A percentile compares a stretch with the other conserved stretches of the same genome.
Conservation (phyloP, 148 eudicot genomes). For the Agrostemma githago region DNA sequence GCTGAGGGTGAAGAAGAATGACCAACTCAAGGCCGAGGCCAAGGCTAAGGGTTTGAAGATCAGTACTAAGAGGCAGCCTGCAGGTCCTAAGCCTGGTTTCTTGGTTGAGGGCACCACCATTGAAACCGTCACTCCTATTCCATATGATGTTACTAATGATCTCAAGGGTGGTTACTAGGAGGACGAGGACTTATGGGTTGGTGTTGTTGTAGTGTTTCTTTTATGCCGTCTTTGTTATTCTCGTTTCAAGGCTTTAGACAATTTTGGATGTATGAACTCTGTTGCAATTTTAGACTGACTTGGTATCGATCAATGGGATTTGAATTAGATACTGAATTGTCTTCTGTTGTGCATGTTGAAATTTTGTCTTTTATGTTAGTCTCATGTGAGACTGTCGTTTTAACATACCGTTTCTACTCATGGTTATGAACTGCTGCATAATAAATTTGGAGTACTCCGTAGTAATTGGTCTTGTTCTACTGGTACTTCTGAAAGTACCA, state of each 20-base stretch:
- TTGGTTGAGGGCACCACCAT: conserved; percentile 56
- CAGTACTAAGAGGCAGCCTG: conserved; percentile 65
- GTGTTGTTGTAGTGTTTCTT: neutral
- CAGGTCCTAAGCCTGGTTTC: conserved; percentile 61
- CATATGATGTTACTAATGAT: conserved; percentile 63
- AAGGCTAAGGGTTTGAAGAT: conserved; percentile 50
- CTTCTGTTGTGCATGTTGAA: no score
- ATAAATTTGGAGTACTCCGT: no score
- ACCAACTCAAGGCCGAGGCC: conserved; percentile 56
- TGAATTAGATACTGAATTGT: conserved; percentile 9
- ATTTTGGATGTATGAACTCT: conserved; percentile 11
- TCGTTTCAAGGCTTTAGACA: conserved; percentile 11
- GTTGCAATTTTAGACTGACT: neutral
- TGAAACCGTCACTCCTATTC: conserved; percentile 56
- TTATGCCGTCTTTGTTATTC: conserved; percentile 7
- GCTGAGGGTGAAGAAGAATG: conserved; percentile 47
- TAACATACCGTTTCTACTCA: no score
- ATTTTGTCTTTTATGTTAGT: no score
- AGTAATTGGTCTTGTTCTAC: no score
- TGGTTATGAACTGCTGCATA: no score
- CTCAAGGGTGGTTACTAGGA: conserved; percentile 57
- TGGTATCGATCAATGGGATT: neutral
- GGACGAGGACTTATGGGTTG: neutral
- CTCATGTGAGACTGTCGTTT: no score
- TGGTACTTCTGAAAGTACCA: no score